Base-by-base conservation (phyloP, 495 filamentous ascomycete genomes). In the Aspergillus funiculosus region DNA sequence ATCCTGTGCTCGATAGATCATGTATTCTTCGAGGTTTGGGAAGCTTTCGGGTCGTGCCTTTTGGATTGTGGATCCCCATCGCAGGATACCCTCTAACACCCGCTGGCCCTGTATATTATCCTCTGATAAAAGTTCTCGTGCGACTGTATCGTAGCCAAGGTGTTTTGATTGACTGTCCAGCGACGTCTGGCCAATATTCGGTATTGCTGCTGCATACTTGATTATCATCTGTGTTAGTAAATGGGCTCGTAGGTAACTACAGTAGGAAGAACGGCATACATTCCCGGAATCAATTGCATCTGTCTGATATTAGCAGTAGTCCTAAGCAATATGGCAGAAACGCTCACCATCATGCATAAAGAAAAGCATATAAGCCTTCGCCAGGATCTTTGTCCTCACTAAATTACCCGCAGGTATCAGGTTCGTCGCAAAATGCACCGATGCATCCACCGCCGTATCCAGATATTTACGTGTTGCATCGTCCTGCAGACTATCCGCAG, bases 341-440 rank as follows among this genome's bases (percentile, higher is more conserved):
- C n/a, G n/a, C 9, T 38, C 19, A 52, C 50, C 52, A 39, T 55
- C 52, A 40, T 47, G 48, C 39, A 51, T 19, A 13, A 51, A 48
- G n/a, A 48, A 10, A 19, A 51, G 29, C 14, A 44, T 14, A 14
- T 45, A 51, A 8, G 39, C 15, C 14, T 48, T 51, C 6, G 48
- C 29, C 11, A 51, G 29, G 0, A 45, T 25, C 6, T 35, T 43
- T n/a, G 34, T 40, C 15, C 52, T 10, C 7, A 22, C 17, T 13
- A 44, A 13, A 28, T 37, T 30, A 9, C 48, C 44, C 31, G 37
- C 36, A 2, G 52, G 48, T 0, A 40, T 20, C 4, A 43, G 11
- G 27, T 55, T 44, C 4, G 35, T 17, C 1, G 11, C 39, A 22
- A 51, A 45, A 11, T 44, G 46, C 5, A 46, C 39, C 6, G 39